Evolutionary conservation across 129 eudicot genomes (phyloP), one percentile per base, ranked within the genome.

Genomic region (Flaveria ramosissima): DNA sequence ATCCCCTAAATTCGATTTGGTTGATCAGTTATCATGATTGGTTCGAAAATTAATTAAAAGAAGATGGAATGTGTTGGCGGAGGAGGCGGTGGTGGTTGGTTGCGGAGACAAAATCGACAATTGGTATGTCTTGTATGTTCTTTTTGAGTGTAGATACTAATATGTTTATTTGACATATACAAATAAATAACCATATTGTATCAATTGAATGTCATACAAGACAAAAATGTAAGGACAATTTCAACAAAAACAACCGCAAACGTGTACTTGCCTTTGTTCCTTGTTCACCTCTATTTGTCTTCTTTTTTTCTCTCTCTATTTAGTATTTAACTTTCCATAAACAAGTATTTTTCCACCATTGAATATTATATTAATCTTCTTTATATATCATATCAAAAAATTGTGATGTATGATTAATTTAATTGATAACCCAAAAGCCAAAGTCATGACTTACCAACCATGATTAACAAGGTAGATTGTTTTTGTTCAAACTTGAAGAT

Each of bases 241-340:
- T 42, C 61, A 65, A 73, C 68, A 78, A 53, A 43, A 65, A 70
- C 43, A 17, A 64, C 83, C 79, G 60, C 56, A 73, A 73, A 65
- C 13, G 8, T 67, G 83, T 80, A 73, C 83, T 80, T 80, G 20
- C 10, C 61, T 52, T 80, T 64, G 78, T 65, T 59, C 17, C 12
- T 59, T 21, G 70, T 67, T 23, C 74, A 47, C 17, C 73, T 5
- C 13, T 7, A 19, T 42, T 69, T 77, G 76, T 70, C 60, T 74
- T 60, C 19, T 56, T 2, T 56, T 2, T 57, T 47, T 62, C 10
- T 14, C 32, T 20, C 19, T 68, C 10, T 41, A 20, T 47, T 39
- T 14, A 23, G 39, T 27, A 13, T 47, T 39, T 14, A 23, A 52
- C 45, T 36, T 51, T 65, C 6, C 14, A 50, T 51, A 65, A 65